Base-by-base conservation (phyloP, 768 basidiomycete genomes). In the Rossbeevera mucosa region DNA sequence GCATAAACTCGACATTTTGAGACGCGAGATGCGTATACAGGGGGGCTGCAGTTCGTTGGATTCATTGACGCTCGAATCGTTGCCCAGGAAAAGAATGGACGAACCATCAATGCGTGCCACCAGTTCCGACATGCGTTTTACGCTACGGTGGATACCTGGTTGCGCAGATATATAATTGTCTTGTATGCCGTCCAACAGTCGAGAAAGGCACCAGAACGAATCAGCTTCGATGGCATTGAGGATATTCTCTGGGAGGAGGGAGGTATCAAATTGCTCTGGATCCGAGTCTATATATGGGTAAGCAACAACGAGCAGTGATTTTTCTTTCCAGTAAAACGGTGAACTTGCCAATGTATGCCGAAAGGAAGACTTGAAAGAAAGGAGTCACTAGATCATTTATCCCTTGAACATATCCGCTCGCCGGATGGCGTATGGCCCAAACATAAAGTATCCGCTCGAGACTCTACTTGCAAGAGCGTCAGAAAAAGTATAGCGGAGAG, bases 351-450 rank as follows among this genome's bases (percentile, higher is more conserved):
- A 98, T 93, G 67, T 98, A 99, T 50, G 89, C 86, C 28, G 90
- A 91, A 25, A 99, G 77, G 67, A 98, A 99, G 5, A 98, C 91
- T 71, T 98, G 90, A 64, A 95, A 97, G 73, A 99, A 99, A 0
- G 96, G 96, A 4, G 92, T 95, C 1, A 86, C 96, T 30, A 99
- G 85, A 68, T 99, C 96, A 69, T 99, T 98, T 71, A 99, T 99
- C 22, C 96, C 96, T 70, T 99, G 96, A 5, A 99, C 96, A 70
- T 99, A 98, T 9, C 96, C 96, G 54, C 91, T 94, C 4, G 96
- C 95, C 0, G 96, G 96, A 74, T 98, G 96, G 58, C 96, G 83
- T 64, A 98, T 96, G 12, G 96, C 96, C 95, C 96, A 98, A 16
- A 99, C 94, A 61, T 98, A 99, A 28, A 99, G 74, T 53, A 99